Base-by-base conservation (phyloP, 805 yeast genomes). In the Myxozyma melibiosi region DNA sequence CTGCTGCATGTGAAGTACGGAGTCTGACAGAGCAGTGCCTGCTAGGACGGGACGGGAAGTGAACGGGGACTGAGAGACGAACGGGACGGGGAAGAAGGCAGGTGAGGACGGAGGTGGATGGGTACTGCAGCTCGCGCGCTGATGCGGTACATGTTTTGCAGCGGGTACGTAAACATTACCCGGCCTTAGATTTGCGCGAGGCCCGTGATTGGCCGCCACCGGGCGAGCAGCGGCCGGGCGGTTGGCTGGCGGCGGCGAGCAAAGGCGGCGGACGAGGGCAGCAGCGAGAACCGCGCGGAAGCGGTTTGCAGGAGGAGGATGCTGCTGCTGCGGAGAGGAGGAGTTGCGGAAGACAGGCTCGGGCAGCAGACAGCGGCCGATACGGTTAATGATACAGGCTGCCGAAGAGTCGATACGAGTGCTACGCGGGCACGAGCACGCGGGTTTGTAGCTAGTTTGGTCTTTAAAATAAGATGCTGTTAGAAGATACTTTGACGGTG, bases 111-210 rank as follows among this genome's bases (percentile, higher is more conserved):
- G n/a, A 18, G 27, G 39, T 5, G 40, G 49, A 24, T 22, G 40
- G 11, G 41, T 31, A 31, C 33, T 45, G 50, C 33, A 34, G 50
- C 34, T 34, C 50, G 16, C 31, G 20, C 27, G 48, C 22, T 14
- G 50, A 18, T 14, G 38, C 4, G 28, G 50, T 45, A 45, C 50
- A 31, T 31, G n/a, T n/a, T n/a, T 25, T 25, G 14, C 30, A 20
- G 30, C 22, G 50, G 50, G 50, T 45, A 45, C 50, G 41, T 31
- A 9, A 9, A n/a, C 4, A 35, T 38, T 47, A 37, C 42, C 43
- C 51, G 43, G 43, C 42, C 25, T 22, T 14, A 8, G 3, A 1
- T 20, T n/a, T 13, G n/a, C n/a, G n/a, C 34, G 34, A 4, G 35
- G 7, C 16, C 34, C 34, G 24, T 45, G 50, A 45, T 45, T 45